Percentiles rank a stretch among this genome's conserved stretches.
These are phyloP conservation scores for Zychaea mexicana DNA, from an alignment of 371 early-diverging fungal species.

Conservation along the genomic window DNA sequence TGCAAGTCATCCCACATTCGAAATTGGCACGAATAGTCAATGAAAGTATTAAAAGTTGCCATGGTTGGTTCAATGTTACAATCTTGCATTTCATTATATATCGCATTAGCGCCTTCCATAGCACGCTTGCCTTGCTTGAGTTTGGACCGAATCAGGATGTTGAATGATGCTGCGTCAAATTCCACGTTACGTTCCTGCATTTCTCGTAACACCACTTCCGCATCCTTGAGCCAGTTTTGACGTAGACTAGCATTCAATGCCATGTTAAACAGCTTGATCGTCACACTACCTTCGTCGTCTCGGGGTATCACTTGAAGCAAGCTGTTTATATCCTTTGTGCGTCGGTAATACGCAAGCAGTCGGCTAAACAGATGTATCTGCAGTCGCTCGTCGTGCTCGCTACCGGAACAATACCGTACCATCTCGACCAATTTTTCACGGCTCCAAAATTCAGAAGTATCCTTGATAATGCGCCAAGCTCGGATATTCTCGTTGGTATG, in stretches of 20 bases:
- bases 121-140: constrained; percentile 11
- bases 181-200: constrained; percentile 24
- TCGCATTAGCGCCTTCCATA: background rate
- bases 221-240: constrained; percentile 19
- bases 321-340: background rate
- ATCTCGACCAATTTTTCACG: background rate
- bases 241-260: constrained; percentile 21
- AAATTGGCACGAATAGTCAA: constrained; percentile 22
- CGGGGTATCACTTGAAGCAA: background rate
- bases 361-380: background rate
- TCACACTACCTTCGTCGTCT: background rate
- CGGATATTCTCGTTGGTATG: background rate
- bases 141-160: constrained; percentile 27
- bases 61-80: constrained; percentile 23
- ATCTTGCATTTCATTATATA: constrained; percentile 23
- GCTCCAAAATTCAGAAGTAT: background rate
- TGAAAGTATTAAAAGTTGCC: constrained; percentile 43
- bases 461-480: background rate
- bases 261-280: constrained; percentile 25
- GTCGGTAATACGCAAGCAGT: background rate
- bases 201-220: constrained; percentile 14
- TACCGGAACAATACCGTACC: background rate
- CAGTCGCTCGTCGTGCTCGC: background rate
- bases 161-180: constrained; percentile 33
- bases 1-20: constrained; percentile 26